phyloP scores from a whole-genome alignment of 164 flowering plant species.

The Macadamia integrifolia region DNA sequence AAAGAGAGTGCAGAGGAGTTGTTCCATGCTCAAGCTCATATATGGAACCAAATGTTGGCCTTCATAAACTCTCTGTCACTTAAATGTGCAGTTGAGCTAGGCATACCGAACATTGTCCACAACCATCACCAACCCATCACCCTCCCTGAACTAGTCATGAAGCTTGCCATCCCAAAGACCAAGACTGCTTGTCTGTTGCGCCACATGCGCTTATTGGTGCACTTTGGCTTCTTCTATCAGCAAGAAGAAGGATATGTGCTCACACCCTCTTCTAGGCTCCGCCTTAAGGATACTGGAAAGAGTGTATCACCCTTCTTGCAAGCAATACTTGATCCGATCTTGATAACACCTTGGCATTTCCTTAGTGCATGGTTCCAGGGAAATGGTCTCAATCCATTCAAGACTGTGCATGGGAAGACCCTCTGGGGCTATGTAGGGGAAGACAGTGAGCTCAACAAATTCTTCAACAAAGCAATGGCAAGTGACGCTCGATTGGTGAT shows the following conservation, averaged over 20 bases:
- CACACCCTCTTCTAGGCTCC: too few species aligned
- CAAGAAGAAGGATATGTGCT: conserved; percentile 17
- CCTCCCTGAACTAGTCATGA: too few species aligned
- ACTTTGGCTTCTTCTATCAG: conserved; percentile 31
- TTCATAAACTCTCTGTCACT: conserved; percentile 36
- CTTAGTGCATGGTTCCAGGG: not conserved
- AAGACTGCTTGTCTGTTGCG: conserved; percentile 20
- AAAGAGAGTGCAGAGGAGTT: too few species aligned
- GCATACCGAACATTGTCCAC: conserved; percentile 8
- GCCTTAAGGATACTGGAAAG: too few species aligned
- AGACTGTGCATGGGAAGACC: conserved; percentile 19
- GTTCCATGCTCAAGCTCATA: too few species aligned
- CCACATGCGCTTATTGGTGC: conserved; percentile 38
- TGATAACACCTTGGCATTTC: too few species aligned
- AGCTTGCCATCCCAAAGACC: not conserved
- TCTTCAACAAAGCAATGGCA: conserved; percentile 27
- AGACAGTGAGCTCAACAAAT: conserved; percentile 6
- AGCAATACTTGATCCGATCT: too few species aligned
- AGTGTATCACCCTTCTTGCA: too few species aligned
- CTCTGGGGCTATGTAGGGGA: conserved; percentile 19
- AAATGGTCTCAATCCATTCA: conserved; percentile 16
- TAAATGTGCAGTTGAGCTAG: conserved; percentile 34
- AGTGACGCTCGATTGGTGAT: not conserved
- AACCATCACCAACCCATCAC: too few species aligned
- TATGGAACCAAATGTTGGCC: conserved; percentile 8